Percentiles rank a stretch among this genome's conserved stretches.
phyloP scores from a whole-genome alignment of 768 basidiomycete species.

The Trametes sanguinea region DNA sequence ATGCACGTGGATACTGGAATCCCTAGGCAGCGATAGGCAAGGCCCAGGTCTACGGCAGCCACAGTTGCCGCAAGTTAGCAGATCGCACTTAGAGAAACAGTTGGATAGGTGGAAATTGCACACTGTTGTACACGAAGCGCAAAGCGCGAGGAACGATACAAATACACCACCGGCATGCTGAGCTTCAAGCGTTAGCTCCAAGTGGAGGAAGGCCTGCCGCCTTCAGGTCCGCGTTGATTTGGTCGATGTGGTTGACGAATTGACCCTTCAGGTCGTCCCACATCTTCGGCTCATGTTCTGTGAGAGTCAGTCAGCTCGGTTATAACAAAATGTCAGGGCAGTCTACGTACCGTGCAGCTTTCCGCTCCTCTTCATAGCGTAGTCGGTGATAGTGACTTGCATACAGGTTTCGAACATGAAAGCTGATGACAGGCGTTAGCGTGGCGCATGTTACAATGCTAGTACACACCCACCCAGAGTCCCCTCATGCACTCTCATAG shows the following conservation, averaged over 20 bases:
- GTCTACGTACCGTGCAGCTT: conserved; percentile 53
- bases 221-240: conserved; percentile 45
- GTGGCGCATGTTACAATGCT: not conserved
- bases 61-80: too few species aligned
- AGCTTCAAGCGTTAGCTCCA: conserved; percentile 5
- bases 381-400: conserved; percentile 66
- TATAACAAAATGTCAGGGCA: not conserved
- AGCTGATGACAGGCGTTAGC: conserved; percentile 33
- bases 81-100: accelerated
- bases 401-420: conserved; percentile 69
- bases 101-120: too few species aligned
- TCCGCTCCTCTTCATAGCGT: conserved; percentile 58
- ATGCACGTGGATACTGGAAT: too few species aligned
- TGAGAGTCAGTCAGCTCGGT: not conserved
- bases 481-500: conserved; percentile 53
- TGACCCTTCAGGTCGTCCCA: conserved; percentile 62
- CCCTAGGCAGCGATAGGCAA: too few species aligned
- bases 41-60: too few species aligned
- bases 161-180: not conserved
- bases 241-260: conserved; percentile 58
- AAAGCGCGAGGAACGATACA: too few species aligned
- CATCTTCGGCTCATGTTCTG: conserved; percentile 67
- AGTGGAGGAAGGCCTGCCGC: conserved; percentile 27
- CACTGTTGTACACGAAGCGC: too few species aligned
- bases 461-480: too few species aligned